These are phyloP conservation scores for Phytophthora brassicae DNA, from an alignment of 352 stramenopile genomes.

Conservation along the genomic window DNA sequence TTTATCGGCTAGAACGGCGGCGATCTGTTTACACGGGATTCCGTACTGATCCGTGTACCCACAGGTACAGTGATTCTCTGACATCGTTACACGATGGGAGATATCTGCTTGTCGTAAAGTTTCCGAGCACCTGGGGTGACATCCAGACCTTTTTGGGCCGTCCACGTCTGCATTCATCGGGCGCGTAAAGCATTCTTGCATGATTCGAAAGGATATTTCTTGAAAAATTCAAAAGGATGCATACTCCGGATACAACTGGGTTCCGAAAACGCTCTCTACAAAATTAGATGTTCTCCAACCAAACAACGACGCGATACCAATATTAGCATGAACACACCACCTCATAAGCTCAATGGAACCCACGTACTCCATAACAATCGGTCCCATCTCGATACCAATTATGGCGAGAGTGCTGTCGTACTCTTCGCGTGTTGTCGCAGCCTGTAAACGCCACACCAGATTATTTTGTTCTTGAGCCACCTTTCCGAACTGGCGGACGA, in stretches of 20 bases:
- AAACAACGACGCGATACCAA: neutral
- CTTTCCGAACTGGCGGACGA: no score
- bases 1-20: no score
- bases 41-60: no score
- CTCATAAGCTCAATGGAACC: neutral
- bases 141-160: neutral
- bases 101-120: neutral
- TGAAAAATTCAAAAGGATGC: neutral
- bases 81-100: neutral
- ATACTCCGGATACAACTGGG: neutral
- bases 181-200: neutral
- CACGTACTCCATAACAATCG: neutral
- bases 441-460: neutral
- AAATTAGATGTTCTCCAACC: slow-evolving; percentile 13
- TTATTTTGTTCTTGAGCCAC: no score
- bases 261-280: neutral
- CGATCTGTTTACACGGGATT: no score
- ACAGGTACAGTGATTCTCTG: no score
- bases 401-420: neutral
- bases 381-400: neutral
- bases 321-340: slow-evolving; percentile 9
- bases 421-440: neutral
- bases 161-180: neutral
- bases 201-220: neutral
- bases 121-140: neutral